phyloP scores from a whole-genome alignment of 1,284 basidiomycete species.

The Acaromyces ingoldii region DNA sequence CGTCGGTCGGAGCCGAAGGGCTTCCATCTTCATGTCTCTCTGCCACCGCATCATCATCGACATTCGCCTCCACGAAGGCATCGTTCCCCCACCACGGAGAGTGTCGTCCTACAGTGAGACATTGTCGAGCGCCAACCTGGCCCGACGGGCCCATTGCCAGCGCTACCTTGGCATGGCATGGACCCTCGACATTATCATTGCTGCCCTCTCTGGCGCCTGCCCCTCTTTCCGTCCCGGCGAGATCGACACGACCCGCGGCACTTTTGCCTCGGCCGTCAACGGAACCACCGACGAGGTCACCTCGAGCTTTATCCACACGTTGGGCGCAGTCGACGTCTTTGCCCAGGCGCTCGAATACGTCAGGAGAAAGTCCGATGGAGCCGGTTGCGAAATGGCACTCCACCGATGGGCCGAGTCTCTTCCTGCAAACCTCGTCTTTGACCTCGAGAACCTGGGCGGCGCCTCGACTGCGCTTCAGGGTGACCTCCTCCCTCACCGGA shows the following conservation, averaged over 20 bases:
- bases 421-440: conserved; percentile 52
- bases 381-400: conserved; percentile 16
- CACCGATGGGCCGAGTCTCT: conserved; percentile 53
- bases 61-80: conserved; percentile 19
- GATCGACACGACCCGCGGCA: conserved; percentile 21
- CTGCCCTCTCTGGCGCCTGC: conserved; percentile 42
- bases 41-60: conserved; percentile 19
- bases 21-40: conserved; percentile 50
- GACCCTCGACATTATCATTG: conserved; percentile 50
- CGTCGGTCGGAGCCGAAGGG: conserved; percentile 49
- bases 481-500: background rate
- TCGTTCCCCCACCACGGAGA: conserved; percentile 17
- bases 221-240: conserved; percentile 47
- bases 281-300: conserved; percentile 14
- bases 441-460: conserved; percentile 52
- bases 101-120: conserved; percentile 17
- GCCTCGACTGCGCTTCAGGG: conserved; percentile 42
- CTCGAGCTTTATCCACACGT: conserved; percentile 52
- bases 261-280: background rate
- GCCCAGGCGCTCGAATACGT: conserved; percentile 51
- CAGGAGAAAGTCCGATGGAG: background rate
- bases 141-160: conserved; percentile 46
- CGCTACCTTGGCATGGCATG: conserved; percentile 53
- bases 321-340: conserved; percentile 52
- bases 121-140: conserved; percentile 37